Base-by-base conservation (phyloP, 140 eudicot genomes). In the Stevia rebaudiana region DNA sequence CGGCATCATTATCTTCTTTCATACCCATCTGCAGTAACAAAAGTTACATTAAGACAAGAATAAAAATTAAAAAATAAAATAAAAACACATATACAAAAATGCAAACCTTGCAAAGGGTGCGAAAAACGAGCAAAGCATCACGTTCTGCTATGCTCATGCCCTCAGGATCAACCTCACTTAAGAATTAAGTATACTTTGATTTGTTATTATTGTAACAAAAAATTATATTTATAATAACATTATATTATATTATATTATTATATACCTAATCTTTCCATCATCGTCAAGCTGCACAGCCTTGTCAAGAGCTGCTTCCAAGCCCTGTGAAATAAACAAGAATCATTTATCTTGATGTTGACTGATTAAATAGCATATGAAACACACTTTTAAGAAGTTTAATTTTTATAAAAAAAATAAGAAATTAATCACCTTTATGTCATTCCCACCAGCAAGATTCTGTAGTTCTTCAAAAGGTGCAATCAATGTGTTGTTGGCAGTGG, bases 221-320 rank as follows among this genome's bases (percentile, higher is more conserved):
- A 8, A 11, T 11, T 11, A 11, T 12, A 11, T 11, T 35, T 10
- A 35, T 36, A 24, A 13, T 37, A 17, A 17, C 24, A n/a, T 8
- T 28, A 39, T 17, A 56, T 19, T 12, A 11, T 18, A 55, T 30
- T 24, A 17, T 80, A 52, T 21, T 35, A 33, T 2, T 30, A 30
- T 51, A 48, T 60, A 75, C 70, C 82, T 76, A 57, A 77, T 83
- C 72, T 90, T 90, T 70, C 81, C 84, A 64, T 90, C 91, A 62
- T 90, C 87, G 69, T 87, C 95, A 74, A 86, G 95, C 60, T 84
- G 69, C 75, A 90, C 94, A 68, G 95, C 98, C 86, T 90, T 90
- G 80, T 87, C 95, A 44, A 90, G 91, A 79, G 78, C 95, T 70
- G 98, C 98, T 77, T 90, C 98, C 77, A 90, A 74, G 63, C 95